Evolutionary conservation across 1,284 basidiomycete genomes (phyloP).

Genomic region (Sanguinoderma infundibulare): DNA sequence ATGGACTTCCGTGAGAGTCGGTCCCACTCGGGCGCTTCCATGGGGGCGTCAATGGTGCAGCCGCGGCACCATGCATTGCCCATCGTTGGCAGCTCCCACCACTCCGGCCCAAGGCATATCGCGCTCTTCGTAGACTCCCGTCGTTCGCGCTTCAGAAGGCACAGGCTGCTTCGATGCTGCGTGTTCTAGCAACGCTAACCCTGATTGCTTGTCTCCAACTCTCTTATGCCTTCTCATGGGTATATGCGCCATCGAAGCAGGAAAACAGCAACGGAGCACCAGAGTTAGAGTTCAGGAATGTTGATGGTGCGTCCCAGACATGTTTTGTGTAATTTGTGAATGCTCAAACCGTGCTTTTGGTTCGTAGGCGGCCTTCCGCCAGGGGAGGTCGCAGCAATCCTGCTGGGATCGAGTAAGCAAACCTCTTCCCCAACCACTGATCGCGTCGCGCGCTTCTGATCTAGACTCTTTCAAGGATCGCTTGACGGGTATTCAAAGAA

Average conservation of each 20-base stretch:
- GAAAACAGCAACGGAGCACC: neutral
- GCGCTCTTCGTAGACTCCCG: neutral
- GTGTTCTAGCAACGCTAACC: neutral
- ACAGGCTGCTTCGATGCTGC: neutral
- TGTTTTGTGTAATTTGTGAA: neutral
- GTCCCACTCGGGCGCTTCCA: neutral
- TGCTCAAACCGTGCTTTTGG: neutral
- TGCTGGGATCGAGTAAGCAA: constrained; percentile 17
- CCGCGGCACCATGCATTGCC: neutral
- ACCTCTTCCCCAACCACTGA: neutral
- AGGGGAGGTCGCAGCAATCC: constrained; percentile 15
- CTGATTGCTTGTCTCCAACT: neutral
- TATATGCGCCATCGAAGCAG: constrained; percentile 11
- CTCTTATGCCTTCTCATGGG: constrained; percentile 12
- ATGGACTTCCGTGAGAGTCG: neutral
- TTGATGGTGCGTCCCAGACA: neutral
- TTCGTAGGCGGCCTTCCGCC: constrained; percentile 4
- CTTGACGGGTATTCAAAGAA: constrained; percentile 35
- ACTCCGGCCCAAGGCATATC: neutral
- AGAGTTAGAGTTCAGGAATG: neutral
- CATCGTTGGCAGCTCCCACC: neutral
- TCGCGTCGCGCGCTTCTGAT: neutral
- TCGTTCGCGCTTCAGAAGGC: neutral
- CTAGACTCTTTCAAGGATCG: constrained; percentile 14
- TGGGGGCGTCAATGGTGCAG: too few relatives aligned